These are phyloP conservation scores for Taphrina sp. DNA, from an alignment of 1,139 yeast species.

Conservation along the genomic window DNA sequence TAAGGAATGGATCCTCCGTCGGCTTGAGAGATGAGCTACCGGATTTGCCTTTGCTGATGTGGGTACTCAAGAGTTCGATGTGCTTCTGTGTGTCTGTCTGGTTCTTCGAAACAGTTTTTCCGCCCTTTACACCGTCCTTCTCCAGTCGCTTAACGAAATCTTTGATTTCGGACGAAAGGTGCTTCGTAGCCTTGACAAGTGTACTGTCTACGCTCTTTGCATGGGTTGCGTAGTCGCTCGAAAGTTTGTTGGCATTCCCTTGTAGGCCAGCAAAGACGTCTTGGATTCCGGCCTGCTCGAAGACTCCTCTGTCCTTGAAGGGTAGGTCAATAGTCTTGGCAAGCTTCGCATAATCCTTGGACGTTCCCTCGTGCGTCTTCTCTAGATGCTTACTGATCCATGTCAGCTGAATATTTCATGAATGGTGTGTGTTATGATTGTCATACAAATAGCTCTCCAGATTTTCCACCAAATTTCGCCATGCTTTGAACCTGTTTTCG, in stretches of 20 bases:
- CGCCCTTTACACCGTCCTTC: slow-evolving; percentile 44
- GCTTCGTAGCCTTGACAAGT: slow-evolving; percentile 39
- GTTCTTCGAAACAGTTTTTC: slow-evolving; percentile 47
- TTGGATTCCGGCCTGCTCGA: slow-evolving; percentile 28
- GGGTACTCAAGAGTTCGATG: slow-evolving; percentile 45
- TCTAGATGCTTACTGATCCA: slow-evolving; percentile 18
- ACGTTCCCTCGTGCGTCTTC: slow-evolving; percentile 28
- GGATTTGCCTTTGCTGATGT: slow-evolving; percentile 24
- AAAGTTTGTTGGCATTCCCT: slow-evolving; percentile 9
- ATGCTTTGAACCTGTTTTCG: slow-evolving; percentile 28
- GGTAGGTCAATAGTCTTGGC: slow-evolving; percentile 31
- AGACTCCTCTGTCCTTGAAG: slow-evolving; percentile 20
- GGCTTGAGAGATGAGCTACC: slow-evolving; percentile 40
- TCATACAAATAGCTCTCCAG: slow-evolving; percentile 26
- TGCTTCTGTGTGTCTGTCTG: slow-evolving; percentile 44
- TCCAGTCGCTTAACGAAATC: slow-evolving; percentile 48
- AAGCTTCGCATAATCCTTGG: slow-evolving; percentile 28
- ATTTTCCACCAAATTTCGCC: slow-evolving; percentile 23
- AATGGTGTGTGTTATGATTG: neutral
- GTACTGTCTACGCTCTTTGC: slow-evolving; percentile 23
- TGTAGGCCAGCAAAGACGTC: slow-evolving; percentile 27
- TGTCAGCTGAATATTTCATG: neutral
- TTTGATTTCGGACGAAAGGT: slow-evolving; percentile 45
- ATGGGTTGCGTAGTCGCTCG: slow-evolving; percentile 18
- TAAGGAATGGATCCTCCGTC: slow-evolving; percentile 53